Conservation (phyloP, 257 asterid genomes). For the Orobanche coerulescens region DNA sequence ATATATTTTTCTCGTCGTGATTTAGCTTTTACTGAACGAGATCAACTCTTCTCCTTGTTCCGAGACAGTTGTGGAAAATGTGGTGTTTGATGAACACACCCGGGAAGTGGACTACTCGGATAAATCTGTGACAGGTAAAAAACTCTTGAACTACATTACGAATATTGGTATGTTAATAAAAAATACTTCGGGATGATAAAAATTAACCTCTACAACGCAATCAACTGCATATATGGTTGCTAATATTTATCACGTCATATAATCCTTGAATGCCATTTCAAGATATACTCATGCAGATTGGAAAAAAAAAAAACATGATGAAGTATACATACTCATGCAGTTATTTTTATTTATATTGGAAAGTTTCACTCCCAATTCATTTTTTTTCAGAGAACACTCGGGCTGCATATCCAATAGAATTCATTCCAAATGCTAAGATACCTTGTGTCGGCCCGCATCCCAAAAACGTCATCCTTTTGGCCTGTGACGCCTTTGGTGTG, state of each 20-base stretch:
- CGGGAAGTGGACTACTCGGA: slow-evolving; percentile 84
- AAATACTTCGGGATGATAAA: background rate
- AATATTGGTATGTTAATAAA: background rate
- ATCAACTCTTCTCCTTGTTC: background rate
- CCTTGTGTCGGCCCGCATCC: slow-evolving; percentile 98
- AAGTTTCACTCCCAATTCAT: background rate
- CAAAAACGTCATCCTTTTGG: slow-evolving; percentile 73
- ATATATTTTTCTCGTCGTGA: background rate
- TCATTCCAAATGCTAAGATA: slow-evolving; percentile 80
- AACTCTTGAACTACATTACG: background rate
- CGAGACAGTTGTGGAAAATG: slow-evolving; percentile 72
- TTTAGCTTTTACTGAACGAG: background rate
- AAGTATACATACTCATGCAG: no score
- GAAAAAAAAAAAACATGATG: no score
- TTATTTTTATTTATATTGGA: no score
- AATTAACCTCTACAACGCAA: no score
- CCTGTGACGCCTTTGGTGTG: slow-evolving; percentile 96
- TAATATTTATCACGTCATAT: no score
- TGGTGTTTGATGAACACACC: slow-evolving; percentile 85
- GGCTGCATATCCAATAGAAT: slow-evolving; percentile 91
- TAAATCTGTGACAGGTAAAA: slow-evolving; percentile 85
- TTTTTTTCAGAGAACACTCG: slow-evolving; percentile 67
- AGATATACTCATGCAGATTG: no score
- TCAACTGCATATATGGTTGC: no score
- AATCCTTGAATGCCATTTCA: no score